Evolutionary conservation across 257 asterid genomes (phyloP).

Genomic region (Haberlea rhodopensis): DNA sequence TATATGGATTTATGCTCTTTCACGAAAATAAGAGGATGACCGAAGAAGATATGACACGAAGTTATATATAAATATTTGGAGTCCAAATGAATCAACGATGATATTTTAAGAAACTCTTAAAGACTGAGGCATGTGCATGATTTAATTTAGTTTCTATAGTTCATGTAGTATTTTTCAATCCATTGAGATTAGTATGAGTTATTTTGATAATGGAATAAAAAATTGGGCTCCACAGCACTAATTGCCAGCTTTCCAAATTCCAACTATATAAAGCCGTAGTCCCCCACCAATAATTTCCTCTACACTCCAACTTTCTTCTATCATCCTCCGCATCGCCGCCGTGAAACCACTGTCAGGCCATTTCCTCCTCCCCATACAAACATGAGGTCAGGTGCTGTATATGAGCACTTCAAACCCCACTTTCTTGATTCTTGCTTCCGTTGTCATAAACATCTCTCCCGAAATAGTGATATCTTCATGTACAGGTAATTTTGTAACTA

Average conservation of each 20-base stretch:
- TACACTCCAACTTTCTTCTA: not conserved
- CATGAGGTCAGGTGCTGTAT: conserved; percentile 47
- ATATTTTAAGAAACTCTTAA: no score
- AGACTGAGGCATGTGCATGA: no score
- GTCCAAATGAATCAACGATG: no score
- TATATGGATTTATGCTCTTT: no score
- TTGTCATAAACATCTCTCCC: conserved; percentile 62
- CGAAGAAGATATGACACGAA: no score
- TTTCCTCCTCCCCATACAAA: conserved; percentile 2
- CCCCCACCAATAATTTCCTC: conserved; percentile 11
- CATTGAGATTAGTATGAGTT: no score
- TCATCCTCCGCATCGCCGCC: not conserved
- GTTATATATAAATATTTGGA: no score
- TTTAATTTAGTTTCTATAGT: no score
- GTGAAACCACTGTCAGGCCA: not conserved
- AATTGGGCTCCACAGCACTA: not conserved
- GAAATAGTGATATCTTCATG: conserved; percentile 83
- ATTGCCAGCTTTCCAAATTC: not conserved
- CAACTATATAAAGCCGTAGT: not conserved
- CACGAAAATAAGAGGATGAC: no score
- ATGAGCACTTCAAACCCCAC: conserved; percentile 52
- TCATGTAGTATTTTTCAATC: no score
- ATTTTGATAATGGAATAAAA: not conserved
- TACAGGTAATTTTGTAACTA: conserved; percentile 56
- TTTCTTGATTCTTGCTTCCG: conserved; percentile 83